A percentile compares a stretch with the other conserved stretches of the same genome.
Conservation (phyloP, 257 asterid species). For the Nicotiana paniculata region DNA sequence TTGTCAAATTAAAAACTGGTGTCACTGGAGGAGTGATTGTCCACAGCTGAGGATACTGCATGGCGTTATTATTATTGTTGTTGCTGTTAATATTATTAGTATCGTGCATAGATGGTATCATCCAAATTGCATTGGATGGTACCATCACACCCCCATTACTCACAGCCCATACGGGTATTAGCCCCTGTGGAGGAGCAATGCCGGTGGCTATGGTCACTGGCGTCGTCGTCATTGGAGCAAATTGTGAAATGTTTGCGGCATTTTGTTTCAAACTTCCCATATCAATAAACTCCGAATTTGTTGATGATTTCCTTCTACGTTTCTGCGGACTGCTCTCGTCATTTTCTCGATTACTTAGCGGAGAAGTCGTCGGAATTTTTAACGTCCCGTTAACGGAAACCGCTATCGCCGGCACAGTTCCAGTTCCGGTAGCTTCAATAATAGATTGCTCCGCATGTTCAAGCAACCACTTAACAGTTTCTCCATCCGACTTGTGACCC, state of each 20-base stretch:
- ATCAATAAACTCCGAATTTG: background rate
- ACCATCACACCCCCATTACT: background rate
- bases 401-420: conserved; percentile 10
- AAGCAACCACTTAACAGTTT: conserved; percentile 14
- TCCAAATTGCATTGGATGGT: conserved; percentile 11
- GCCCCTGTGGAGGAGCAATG: background rate
- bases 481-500: conserved; percentile 11
- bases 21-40: background rate
- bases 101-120: background rate
- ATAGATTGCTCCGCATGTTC: conserved; percentile 7
- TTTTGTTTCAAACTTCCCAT: background rate
- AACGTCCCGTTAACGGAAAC: conserved; percentile 3
- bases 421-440: conserved; percentile 9
- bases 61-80: background rate
- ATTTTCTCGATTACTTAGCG: background rate
- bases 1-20: background rate
- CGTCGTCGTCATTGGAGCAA: background rate
- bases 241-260: background rate
- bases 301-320: background rate
- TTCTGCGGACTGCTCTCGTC: background rate
- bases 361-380: conserved; percentile 4
- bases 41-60: background rate
- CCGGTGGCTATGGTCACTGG: background rate
- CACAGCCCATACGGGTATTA: background rate
- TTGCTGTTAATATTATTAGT: background rate